Percentiles rank a stretch among this genome's conserved stretches.
Conservation (phyloP, 148 eudicot genomes). For the Spergularia marina region DNA sequence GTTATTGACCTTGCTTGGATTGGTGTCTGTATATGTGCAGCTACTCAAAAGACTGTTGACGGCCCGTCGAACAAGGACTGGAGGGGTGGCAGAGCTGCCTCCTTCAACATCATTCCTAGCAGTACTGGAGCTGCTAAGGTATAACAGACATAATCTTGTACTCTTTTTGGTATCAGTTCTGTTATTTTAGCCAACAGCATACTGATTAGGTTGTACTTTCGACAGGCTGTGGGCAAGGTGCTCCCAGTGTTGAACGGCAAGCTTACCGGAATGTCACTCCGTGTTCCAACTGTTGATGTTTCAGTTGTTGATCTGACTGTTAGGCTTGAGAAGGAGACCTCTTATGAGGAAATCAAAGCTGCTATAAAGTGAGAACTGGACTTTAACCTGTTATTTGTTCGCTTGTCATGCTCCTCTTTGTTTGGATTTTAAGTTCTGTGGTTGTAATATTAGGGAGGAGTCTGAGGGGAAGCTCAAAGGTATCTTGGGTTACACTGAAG, state of each 20-base stretch:
- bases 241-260: constrained; percentile 69
- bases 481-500: constrained; percentile 65
- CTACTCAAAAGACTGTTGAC: constrained; percentile 70
- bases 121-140: constrained; percentile 88
- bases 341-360: constrained; percentile 58
- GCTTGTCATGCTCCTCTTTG: neutral
- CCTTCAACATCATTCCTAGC: constrained; percentile 77
- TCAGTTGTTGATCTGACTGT: constrained; percentile 77
- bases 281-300: constrained; percentile 69
- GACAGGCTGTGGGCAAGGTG: constrained; percentile 74
- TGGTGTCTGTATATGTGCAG: constrained; percentile 20
- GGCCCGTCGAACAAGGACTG: constrained; percentile 75
- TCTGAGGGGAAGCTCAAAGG: constrained; percentile 65
- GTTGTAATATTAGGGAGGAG: constrained; percentile 44
- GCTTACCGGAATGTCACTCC: constrained; percentile 74
- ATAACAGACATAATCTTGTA: neutral
- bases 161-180: neutral
- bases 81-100: constrained; percentile 83
- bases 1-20: no score
- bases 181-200: neutral
- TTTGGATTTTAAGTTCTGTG: neutral
- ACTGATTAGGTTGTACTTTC: neutral
- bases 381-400: neutral
- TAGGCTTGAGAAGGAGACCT: constrained; percentile 58
- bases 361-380: constrained; percentile 51